Evolutionary conservation across 2,329 filamentous ascomycete genomes (phyloP).

Genomic region (Stachybotrys elegans): DNA sequence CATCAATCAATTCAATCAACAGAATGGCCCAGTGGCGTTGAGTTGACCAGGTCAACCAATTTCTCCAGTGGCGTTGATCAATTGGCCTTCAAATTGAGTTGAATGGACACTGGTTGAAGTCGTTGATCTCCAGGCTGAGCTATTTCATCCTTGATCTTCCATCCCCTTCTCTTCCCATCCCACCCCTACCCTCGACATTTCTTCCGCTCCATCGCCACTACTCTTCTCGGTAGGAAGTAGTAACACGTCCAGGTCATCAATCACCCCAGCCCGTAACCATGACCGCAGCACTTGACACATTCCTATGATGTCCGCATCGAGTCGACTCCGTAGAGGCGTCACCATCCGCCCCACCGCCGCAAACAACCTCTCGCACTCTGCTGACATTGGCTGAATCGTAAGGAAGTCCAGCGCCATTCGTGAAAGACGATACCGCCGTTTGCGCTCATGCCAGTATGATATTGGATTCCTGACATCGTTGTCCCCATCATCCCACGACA

Average conservation of each 20-base stretch:
- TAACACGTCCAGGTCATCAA: conserved; percentile 3
- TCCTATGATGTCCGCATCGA: conserved; percentile 6
- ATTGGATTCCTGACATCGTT: conserved; percentile 4
- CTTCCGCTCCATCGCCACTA: neutral
- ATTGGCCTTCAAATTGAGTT: conserved; percentile 3
- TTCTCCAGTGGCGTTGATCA: conserved; percentile 2
- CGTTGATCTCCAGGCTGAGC: conserved; percentile 3
- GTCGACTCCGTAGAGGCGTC: conserved; percentile 2
- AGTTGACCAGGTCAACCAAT: conserved; percentile 3
- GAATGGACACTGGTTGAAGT: conserved; percentile 2
- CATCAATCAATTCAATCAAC: conserved; percentile 2
- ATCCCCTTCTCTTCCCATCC: neutral
- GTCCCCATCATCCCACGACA: too few species aligned
- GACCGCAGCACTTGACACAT: conserved; percentile 6
- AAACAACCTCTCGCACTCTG: conserved; percentile 5
- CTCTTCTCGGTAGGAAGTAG: neutral
- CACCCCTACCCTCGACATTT: neutral
- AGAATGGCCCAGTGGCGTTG: conserved; percentile 2
- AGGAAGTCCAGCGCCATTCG: conserved; percentile 8
- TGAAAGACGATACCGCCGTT: conserved; percentile 7
- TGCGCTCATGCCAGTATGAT: conserved; percentile 6
- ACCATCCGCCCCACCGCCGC: conserved; percentile 6
- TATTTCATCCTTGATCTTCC: neutral
- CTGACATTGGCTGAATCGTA: conserved; percentile 4
- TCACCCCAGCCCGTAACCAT: conserved; percentile 4